Conservation (phyloP, 2,329 filamentous ascomycete species). For the Apiospora aurea region DNA sequence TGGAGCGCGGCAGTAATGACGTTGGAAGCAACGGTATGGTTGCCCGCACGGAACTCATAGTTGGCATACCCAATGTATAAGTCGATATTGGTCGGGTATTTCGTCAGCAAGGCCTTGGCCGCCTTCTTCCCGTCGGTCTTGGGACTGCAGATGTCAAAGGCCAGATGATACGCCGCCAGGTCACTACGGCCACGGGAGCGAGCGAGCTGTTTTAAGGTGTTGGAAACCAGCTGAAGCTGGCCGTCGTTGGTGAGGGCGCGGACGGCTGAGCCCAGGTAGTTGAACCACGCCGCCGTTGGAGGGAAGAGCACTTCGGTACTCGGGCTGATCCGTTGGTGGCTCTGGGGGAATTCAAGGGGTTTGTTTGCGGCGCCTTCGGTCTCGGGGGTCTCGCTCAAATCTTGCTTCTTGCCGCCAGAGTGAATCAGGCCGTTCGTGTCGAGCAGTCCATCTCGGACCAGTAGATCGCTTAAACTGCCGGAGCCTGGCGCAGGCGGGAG, state of each 20-base stretch:
- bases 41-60: conserved; percentile 68
- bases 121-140: conserved; percentile 67
- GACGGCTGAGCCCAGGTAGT: conserved; percentile 40
- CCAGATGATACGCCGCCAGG: conserved; percentile 74
- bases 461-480: conserved; percentile 37
- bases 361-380: conserved; percentile 8
- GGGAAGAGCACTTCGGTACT: conserved; percentile 61
- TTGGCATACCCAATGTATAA: conserved; percentile 84
- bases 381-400: conserved; percentile 3
- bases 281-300: conserved; percentile 49
- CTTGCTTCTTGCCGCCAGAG: conserved; percentile 32
- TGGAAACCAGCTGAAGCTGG: conserved; percentile 55
- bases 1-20: conserved; percentile 71
- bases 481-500: conserved; percentile 59
- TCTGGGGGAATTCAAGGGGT: conserved; percentile 34
- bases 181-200: conserved; percentile 51
- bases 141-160: conserved; percentile 67
- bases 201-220: conserved; percentile 65
- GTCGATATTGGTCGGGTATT: conserved; percentile 65
- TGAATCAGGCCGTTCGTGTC: conserved; percentile 42
- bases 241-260: conserved; percentile 41
- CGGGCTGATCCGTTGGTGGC: conserved; percentile 35
- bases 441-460: conserved; percentile 62
- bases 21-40: conserved; percentile 63
- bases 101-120: conserved; percentile 78